Evolutionary conservation across 2,329 filamentous ascomycete species (phyloP).

Genomic region (Aspergillus sp.): DNA sequence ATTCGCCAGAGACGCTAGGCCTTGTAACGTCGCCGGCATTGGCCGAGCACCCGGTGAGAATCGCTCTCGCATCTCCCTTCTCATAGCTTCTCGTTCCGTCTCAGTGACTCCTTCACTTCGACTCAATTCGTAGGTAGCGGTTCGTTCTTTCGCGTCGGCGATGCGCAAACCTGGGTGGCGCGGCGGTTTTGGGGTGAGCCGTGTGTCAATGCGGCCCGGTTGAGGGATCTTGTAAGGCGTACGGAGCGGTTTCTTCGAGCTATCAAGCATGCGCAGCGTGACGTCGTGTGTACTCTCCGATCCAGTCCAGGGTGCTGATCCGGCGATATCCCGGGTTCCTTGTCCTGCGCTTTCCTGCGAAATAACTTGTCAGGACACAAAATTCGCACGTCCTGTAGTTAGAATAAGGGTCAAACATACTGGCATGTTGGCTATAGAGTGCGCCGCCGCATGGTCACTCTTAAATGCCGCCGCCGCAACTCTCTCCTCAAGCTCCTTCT

Average conservation of each 20-base stretch:
- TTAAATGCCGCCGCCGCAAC: slow-evolving; percentile 58
- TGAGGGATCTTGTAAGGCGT: slow-evolving; percentile 43
- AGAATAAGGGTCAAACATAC: slow-evolving; percentile 28
- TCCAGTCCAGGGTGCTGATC: slow-evolving; percentile 73
- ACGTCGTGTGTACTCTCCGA: slow-evolving; percentile 72
- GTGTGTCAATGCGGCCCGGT: slow-evolving; percentile 44
- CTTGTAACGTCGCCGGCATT: slow-evolving; percentile 74
- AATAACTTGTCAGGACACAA: not conserved
- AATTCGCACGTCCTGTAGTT: not conserved
- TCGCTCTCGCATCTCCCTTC: slow-evolving; percentile 73
- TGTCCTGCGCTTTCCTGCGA: slow-evolving; percentile 59
- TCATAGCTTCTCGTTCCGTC: slow-evolving; percentile 69
- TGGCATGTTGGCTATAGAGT: slow-evolving; percentile 56
- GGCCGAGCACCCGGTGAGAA: slow-evolving; percentile 72
- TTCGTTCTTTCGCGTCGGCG: slow-evolving; percentile 59
- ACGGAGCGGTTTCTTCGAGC: slow-evolving; percentile 59
- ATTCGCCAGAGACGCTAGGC: slow-evolving; percentile 80
- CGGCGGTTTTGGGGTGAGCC: slow-evolving; percentile 45
- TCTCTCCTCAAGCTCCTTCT: slow-evolving; percentile 57
- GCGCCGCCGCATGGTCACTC: slow-evolving; percentile 53
- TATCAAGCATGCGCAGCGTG: slow-evolving; percentile 75
- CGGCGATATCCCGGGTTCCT: slow-evolving; percentile 67
- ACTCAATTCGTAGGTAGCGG: slow-evolving; percentile 54
- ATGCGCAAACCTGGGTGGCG: slow-evolving; percentile 51
- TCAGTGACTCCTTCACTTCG: slow-evolving; percentile 63